Base-by-base conservation (phyloP, 257 asterid species). In the Nicotiana undulata region DNA sequence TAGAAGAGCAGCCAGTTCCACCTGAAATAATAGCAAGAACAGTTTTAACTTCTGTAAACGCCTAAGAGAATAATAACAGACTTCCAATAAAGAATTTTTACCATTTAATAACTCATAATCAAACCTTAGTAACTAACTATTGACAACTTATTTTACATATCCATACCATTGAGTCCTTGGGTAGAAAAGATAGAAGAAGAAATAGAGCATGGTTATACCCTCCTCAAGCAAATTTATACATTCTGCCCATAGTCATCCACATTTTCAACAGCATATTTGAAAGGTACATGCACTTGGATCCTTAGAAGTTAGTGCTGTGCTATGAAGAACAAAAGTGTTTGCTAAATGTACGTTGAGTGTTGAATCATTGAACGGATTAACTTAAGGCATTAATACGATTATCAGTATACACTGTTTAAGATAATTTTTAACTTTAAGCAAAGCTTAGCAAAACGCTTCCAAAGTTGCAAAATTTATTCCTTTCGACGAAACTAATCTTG, bases 1-100 rank as follows among this genome's bases (percentile, higher is more conserved):
- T 64, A 95, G 92, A 88, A 95, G 97, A 56, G 99, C 99, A 80
- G 99, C 97, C 85, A 95, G 88, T 88, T 93, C 97, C 85, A 95
- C 98, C 99, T 95, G 91, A 70, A 64, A 76, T 80, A 82, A 61
- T 59, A 77, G 80, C 70, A 20, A 77, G 83, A 68, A 6, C 4
- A 28, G 60, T 66, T 58, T 79, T 78, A 86, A 55, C 81, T 53
- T 68, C 9, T 79, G 32, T 18, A 70, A 70, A 44, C 22, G 56
- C 77, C 58, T 40, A 20, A 70, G 20, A 44, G 34, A 22, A n/a
- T 17, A 10, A 4, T 13, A 67, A n/a, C 46, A 40, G 9, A 40
- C 11, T 40, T 40, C 46, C 46, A 7, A 40, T 40, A 1, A 40
- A 0, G 46, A 40, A 40, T 40, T 40, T 7, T 8, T 40, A 40